phyloP scores from a whole-genome alignment of 2,329 filamentous ascomycete species.

The Fusarium buxicola region DNA sequence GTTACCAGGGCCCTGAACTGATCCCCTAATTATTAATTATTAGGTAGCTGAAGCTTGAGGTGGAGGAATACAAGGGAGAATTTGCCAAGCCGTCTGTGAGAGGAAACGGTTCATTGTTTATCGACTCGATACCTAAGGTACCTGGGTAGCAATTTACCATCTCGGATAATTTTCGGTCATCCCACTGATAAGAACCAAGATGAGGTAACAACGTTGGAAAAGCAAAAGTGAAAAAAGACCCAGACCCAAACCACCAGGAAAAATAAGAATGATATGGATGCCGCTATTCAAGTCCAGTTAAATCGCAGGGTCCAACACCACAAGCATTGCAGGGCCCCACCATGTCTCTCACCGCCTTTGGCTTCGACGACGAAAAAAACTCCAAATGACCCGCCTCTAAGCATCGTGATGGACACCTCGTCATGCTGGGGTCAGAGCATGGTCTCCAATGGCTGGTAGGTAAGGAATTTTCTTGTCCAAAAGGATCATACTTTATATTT shows the following conservation, averaged over 20 bases:
- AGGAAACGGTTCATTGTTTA: background rate
- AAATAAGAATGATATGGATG: slow-evolving; percentile 15
- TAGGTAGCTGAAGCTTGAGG: slow-evolving; percentile 13
- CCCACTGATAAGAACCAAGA: background rate
- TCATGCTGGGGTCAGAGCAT: slow-evolving; percentile 3
- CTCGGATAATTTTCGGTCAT: background rate
- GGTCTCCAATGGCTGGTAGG: background rate
- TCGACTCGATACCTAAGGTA: background rate
- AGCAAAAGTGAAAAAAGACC: slow-evolving; percentile 24
- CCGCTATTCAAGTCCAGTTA: slow-evolving; percentile 27
- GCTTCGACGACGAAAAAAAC: slow-evolving; percentile 29
- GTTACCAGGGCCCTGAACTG: slow-evolving; percentile 13
- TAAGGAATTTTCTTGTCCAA: too few species aligned
- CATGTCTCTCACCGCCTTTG: slow-evolving; percentile 38
- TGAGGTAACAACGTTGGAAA: background rate
- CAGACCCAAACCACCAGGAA: slow-evolving; percentile 3
- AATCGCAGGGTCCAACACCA: slow-evolving; percentile 42
- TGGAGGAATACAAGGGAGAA: background rate
- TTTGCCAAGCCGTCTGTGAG: background rate
- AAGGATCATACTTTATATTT: too few species aligned
- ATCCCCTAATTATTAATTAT: slow-evolving; percentile 16
- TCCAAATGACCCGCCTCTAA: slow-evolving; percentile 12
- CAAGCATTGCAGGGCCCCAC: slow-evolving; percentile 22
- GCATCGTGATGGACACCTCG: slow-evolving; percentile 8
- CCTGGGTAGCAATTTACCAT: background rate